Conservation (phyloP, 805 yeast species). For the Zygoascus flipseniorum region DNA sequence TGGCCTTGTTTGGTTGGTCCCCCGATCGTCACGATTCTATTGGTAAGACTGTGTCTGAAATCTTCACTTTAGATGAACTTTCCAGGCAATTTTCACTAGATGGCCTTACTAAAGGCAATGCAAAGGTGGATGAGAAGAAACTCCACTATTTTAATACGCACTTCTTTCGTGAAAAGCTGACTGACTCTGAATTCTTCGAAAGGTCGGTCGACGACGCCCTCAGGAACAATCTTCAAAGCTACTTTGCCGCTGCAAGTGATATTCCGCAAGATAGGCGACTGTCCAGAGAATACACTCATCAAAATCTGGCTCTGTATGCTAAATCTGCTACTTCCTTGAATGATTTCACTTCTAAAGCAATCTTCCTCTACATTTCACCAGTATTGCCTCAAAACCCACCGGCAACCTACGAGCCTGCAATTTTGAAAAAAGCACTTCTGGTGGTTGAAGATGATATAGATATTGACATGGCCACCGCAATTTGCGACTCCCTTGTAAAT, state of each 20-base stretch:
- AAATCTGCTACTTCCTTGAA: constrained; percentile 43
- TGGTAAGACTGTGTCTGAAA: constrained; percentile 21
- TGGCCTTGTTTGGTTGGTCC: constrained; percentile 92
- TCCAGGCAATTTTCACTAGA: constrained; percentile 51
- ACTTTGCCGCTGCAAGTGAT: constrained; percentile 3
- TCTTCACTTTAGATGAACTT: constrained; percentile 36
- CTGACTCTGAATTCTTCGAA: neutral
- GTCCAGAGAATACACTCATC: constrained; percentile 26
- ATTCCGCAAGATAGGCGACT: constrained; percentile 1
- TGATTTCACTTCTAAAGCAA: constrained; percentile 42
- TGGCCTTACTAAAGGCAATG: constrained; percentile 84
- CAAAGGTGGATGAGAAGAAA: constrained; percentile 78
- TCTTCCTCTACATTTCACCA: constrained; percentile 28
- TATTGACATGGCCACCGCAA: neutral
- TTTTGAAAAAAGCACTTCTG: neutral
- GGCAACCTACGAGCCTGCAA: neutral
- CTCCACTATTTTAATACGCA: constrained; percentile 68
- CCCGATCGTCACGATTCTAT: constrained; percentile 44
- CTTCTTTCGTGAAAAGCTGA: constrained; percentile 36
- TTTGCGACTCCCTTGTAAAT: constrained; percentile 1
- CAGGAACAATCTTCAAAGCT: neutral
- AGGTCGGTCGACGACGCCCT: neutral
- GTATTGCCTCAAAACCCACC: neutral
- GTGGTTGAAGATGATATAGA: neutral
- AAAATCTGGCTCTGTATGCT: constrained; percentile 37